Evolutionary conservation across 441 rosid species (phyloP), one percentile per base, ranked within the genome.

Genomic region (Adansonia gregorii): DNA sequence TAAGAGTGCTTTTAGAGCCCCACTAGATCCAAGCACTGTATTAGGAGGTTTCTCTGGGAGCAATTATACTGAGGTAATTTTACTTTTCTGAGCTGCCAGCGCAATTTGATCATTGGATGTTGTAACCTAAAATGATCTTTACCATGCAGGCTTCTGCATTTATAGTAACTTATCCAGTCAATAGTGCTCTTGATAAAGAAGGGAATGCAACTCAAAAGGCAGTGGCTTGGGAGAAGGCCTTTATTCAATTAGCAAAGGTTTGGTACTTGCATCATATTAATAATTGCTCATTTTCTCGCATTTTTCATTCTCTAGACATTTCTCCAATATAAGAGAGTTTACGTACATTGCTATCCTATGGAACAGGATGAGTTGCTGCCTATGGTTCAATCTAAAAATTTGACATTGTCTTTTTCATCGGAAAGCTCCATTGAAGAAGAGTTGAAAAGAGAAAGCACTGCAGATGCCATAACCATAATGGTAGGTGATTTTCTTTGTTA

Each of bases 391-490:
- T 84, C 90, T 51, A 92, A 86, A 83, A 86, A 88, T 76, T 88
- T 96, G 78, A 87, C 94, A 31, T 97, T 94, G 75, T 83, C 98
- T 63, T 96, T 93, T 85, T 96, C 99, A 49, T 96, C 98, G 71
- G 99, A 96, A 89, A 92, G 97, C 78, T 96, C 99, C 78, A 85
- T 96, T 54, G 99, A 94, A 87, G 97, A 96, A 85, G 99, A 96
- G 80, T 73, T 96, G 76, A 94, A 94, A 88, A 90, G 99, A 87
- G 98, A 96, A 79, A 96, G 99, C 82, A 90, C 98, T 72, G 98
- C 99, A 64, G 98, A 95, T 90, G 97, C 80, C 78, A 85, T 94
- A 83, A 96, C 99, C 76, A 96, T 96, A 88, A 76, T 90, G 80
- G 99, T 96, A 80, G 76, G 85, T 55, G 24, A 72, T 80, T 52